Base-by-base conservation (phyloP, 495 filamentous ascomycete species). In the Podospora sp. region DNA sequence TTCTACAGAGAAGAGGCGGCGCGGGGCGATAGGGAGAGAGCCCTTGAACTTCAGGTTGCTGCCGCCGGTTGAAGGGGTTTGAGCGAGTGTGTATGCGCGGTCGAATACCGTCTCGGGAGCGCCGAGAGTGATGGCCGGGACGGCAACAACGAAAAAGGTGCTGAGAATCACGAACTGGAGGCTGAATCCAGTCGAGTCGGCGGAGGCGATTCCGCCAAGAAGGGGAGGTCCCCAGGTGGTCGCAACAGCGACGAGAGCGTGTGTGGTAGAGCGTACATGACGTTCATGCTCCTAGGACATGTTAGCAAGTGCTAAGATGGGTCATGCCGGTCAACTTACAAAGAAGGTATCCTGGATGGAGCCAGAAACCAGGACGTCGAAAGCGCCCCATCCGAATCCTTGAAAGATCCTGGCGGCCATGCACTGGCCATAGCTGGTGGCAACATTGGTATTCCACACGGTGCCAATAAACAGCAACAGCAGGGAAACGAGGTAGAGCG, bases 301-400 rank as follows among this genome's bases (percentile, higher is more conserved):
- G 75, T 71, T 57, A 61, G 57, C 50, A 16, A 26, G 33, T 36
- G 35, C 52, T 46, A 29, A 46, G 22, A 14, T 5, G n/a, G 64
- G 20, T 2, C 20, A 21, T 12, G 21, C 51, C 46, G 12, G 29
- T 52, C n/a, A 29, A 71, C 81, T 73, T 69, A 86, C 83, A 69
- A 84, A 85, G 68, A 78, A 86, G 1, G 82, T 82, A 65, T 86
- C 84, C 53, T 81, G 76, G 40, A 86, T 82, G 0, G 77, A 80
- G 18, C 76, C 76, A 24, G 79, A 67, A 1, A 83, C 76, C 40
- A 86, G 71, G 8, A 79, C 77, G 65, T 86, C 84, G 51, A 84
- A 82, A 25, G 78, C 76, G 29, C 84, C 84, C 84, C 84, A 86
- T n/a, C 81, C 83, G 9, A 85, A 26, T 11, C 82, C 82, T 65